Base-by-base conservation (phyloP, 257 asterid genomes). In the Solanum chaucha region DNA sequence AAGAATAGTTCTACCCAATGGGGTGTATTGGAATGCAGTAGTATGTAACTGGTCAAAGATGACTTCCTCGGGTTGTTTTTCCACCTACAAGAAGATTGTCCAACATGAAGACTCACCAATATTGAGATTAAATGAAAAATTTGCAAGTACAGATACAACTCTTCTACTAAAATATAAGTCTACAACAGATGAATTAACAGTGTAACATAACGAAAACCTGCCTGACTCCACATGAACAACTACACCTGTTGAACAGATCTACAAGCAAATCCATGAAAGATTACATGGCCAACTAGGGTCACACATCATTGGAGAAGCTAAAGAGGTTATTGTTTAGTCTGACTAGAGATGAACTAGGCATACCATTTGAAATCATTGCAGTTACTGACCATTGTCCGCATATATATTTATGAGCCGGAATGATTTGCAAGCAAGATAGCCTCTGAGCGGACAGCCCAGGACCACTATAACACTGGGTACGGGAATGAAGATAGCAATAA, bases 11-110 rank as follows among this genome's bases (percentile, higher is more conserved):
- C 99, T 91, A 74, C 98, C 98, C 83, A 95, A 90, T 51, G 99
- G 97, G 1, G 98, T 90, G 86, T 93, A 90, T 87, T 95, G 99
- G 94, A 94, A 96, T 81, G 99, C 99, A 91, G 98, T 95, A 48
- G 98, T 94, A 89, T 96, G 99, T 61, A 96, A 87, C 77, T 96
- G 99, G 88, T 96, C 99, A 86, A 94, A 96, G 87, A 96, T 93
- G 80, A 96, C 97, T 88, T 96, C 98, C 90, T 94, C 96, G 9
- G 93, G 89, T 82, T 94, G 97, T 48, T 92, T 92, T 93, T 94
- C 99, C 20, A 95, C 97, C 98, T 96, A 88, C 84, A 91, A 46
- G 17, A 88, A 86, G 59, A 85, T 70, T 70, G 44, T 44, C 38
- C 82, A 70, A 85, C 75, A 41, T 59, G 32, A 28, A 72, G 65